Conservation (phyloP, 768 basidiomycete species). For the Suillus occidentalis region DNA sequence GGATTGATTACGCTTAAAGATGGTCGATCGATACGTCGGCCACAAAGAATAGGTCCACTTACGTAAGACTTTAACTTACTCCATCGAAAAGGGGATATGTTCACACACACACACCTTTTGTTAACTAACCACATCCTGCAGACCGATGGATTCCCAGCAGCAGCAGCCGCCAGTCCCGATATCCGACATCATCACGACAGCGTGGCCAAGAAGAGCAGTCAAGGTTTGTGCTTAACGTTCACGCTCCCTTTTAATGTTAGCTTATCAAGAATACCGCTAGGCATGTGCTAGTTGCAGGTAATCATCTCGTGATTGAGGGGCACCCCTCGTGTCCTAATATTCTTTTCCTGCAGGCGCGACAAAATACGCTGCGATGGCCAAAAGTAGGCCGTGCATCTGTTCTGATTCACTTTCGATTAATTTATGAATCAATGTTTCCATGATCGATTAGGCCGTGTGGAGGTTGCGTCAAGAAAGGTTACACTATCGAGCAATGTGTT, state of each 20-base stretch:
- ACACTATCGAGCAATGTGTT: slow-evolving; percentile 50
- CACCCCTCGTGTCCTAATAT: background rate
- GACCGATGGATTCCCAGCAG: slow-evolving; percentile 35
- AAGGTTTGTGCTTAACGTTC: slow-evolving; percentile 40
- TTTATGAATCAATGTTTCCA: slow-evolving; percentile 1
- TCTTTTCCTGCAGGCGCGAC: slow-evolving; percentile 44
- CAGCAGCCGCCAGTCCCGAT: slow-evolving; percentile 31
- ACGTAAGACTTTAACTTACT: background rate
- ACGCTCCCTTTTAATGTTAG: slow-evolving; percentile 6
- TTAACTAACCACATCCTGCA: slow-evolving; percentile 28
- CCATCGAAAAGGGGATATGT: slow-evolving; percentile 29
- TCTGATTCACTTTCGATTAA: background rate
- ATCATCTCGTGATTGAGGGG: background rate
- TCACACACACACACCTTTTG: slow-evolving; percentile 25
- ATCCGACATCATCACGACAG: slow-evolving; percentile 45
- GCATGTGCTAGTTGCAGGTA: slow-evolving; percentile 63
- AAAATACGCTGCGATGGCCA: slow-evolving; percentile 61
- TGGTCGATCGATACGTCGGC: too few species aligned
- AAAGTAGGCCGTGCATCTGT: slow-evolving; percentile 35
- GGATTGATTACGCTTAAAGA: too few species aligned
- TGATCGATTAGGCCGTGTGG: slow-evolving; percentile 49
- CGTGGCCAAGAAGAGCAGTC: slow-evolving; percentile 51
- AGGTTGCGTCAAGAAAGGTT: slow-evolving; percentile 57
- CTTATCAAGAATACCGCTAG: slow-evolving; percentile 31
- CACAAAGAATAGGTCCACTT: background rate